A percentile compares a stretch with the other conserved stretches of the same genome.
phyloP scores from a whole-genome alignment of 345 rosid genomes.

The Orychophragmus violaceus region DNA sequence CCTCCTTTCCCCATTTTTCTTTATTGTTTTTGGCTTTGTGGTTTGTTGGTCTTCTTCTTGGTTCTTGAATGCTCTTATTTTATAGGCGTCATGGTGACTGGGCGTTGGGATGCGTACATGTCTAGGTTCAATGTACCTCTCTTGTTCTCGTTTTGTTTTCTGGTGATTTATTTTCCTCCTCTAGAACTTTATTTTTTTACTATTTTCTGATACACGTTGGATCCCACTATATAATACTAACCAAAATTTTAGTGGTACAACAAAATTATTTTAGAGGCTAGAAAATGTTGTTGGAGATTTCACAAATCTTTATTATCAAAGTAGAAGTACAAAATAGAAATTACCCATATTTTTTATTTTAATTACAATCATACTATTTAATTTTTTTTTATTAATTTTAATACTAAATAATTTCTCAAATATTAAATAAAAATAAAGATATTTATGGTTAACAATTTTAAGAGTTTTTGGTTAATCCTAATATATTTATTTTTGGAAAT shows the following conservation, averaged over 20 bases:
- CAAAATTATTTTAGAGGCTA: neutral
- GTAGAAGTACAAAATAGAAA: no score
- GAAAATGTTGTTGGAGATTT: neutral
- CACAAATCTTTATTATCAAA: no score
- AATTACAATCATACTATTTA: no score
- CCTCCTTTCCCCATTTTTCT: constrained; percentile 31
- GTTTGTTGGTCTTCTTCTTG: neutral
- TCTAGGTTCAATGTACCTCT: constrained; percentile 78
- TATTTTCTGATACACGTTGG: neutral
- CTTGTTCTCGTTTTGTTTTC: neutral
- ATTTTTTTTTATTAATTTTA: no score
- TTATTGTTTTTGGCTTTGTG: neutral
- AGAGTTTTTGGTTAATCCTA: no score
- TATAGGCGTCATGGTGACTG: neutral
- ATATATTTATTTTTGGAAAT: no score
- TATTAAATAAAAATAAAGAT: no score
- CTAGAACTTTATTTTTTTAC: neutral
- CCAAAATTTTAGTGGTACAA: neutral
- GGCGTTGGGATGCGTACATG: constrained; percentile 11
- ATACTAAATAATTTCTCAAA: no score
- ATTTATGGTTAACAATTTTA: no score
- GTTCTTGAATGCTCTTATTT: constrained; percentile 6
- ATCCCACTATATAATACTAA: neutral
- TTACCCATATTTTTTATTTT: no score
- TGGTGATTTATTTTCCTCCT: neutral